A percentile compares a stretch with the other conserved stretches of the same genome.
Evolutionary conservation across 1,139 yeast genomes (phyloP).

Genomic region (Saccharomyces hybrid): DNA sequence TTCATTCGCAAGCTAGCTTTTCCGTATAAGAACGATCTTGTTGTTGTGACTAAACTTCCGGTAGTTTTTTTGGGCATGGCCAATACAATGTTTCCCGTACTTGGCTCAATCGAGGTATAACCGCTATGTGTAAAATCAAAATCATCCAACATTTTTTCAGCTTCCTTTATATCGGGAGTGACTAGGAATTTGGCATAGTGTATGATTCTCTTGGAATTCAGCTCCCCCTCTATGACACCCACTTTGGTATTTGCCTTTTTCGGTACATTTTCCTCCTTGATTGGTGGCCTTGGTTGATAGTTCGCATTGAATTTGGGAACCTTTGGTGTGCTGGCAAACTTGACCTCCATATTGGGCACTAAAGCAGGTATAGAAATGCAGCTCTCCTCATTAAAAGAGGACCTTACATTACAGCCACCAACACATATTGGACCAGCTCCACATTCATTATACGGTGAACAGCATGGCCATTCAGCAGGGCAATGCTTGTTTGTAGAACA

Average conservation of each 20-base stretch:
- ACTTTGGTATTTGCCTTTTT: slow-evolving; percentile 2
- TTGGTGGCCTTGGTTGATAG: slow-evolving; percentile 1
- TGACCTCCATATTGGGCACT: slow-evolving; percentile 31
- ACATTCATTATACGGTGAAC: slow-evolving; percentile 78
- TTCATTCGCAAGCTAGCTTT: slow-evolving; percentile 24
- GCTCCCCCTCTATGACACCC: slow-evolving; percentile 3
- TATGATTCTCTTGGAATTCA: slow-evolving; percentile 18
- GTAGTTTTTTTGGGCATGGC: slow-evolving; percentile 30
- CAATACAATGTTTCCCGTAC: slow-evolving; percentile 16
- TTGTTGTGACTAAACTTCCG: slow-evolving; percentile 28
- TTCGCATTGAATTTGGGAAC: neutral
- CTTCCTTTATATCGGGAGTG: slow-evolving; percentile 14
- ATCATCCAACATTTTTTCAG: slow-evolving; percentile 19
- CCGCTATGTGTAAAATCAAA: slow-evolving; percentile 31
- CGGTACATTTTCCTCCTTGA: neutral
- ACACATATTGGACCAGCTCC: slow-evolving; percentile 76
- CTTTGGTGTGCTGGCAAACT: slow-evolving; percentile 8
- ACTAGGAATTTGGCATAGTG: slow-evolving; percentile 25
- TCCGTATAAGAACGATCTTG: slow-evolving; percentile 29
- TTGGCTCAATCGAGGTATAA: slow-evolving; percentile 11
- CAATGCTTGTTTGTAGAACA: slow-evolving; percentile 51
- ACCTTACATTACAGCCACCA: slow-evolving; percentile 72
- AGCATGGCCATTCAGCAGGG: slow-evolving; percentile 70
- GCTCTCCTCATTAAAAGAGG: slow-evolving; percentile 51
- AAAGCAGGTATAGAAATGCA: slow-evolving; percentile 50